phyloP scores from a whole-genome alignment of 352 stramenopile genomes.

The Phytophthora foliorum region DNA sequence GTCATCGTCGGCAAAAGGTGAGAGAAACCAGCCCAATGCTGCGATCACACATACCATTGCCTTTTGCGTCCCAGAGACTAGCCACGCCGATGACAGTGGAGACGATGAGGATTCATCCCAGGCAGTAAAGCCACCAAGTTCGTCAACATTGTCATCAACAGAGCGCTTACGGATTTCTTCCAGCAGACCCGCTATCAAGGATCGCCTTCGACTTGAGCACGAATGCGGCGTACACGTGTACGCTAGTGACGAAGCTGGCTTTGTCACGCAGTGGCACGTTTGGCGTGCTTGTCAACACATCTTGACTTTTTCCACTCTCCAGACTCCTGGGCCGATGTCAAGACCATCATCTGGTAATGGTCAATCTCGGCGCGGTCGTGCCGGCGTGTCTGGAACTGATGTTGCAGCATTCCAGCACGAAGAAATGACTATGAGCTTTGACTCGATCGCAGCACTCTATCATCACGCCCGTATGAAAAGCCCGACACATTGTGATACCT shows the following conservation, averaged over 20 bases:
- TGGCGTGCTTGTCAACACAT: conserved; percentile 6
- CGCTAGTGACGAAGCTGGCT: conserved; percentile 54
- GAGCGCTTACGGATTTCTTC: conserved; percentile 27
- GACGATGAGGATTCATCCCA: neutral
- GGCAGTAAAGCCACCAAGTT: neutral
- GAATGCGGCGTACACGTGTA: conserved; percentile 49
- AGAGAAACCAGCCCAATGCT: neutral
- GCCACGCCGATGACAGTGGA: neutral
- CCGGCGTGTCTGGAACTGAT: conserved; percentile 20
- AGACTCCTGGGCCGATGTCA: conserved; percentile 13
- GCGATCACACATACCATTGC: conserved; percentile 30
- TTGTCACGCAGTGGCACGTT: conserved; percentile 53
- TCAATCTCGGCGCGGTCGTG: conserved; percentile 6
- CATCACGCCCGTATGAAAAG: conserved; percentile 40
- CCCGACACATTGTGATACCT: neutral
- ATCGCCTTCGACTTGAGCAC: conserved; percentile 34
- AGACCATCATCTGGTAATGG: conserved; percentile 20
- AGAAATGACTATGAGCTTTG: conserved; percentile 64
- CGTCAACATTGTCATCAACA: conserved; percentile 19
- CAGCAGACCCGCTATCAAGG: conserved; percentile 36
- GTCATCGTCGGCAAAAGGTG: neutral
- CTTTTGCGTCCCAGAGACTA: conserved; percentile 12
- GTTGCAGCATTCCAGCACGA: conserved; percentile 55
- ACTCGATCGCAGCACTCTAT: conserved; percentile 61
- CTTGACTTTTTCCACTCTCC: conserved; percentile 1